Conservation (phyloP, 768 basidiomycete species). For the Lactarius trivialis region DNA sequence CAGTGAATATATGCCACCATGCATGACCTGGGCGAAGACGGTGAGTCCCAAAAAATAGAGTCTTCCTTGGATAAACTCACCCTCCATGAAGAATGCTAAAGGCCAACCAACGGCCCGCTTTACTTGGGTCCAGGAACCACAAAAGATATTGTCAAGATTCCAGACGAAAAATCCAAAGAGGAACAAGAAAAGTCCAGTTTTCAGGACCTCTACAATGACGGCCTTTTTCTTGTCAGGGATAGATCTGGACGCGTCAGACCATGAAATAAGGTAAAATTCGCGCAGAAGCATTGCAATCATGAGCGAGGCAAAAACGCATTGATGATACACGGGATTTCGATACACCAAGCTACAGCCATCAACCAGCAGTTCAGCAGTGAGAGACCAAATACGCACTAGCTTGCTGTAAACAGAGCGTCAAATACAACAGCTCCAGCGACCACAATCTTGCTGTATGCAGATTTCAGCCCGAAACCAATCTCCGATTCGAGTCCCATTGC, state of each 20-base stretch:
- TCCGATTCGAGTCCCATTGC: constrained; percentile 54
- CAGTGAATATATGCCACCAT: constrained; percentile 71
- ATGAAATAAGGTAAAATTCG: constrained; percentile 45
- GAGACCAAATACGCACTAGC: constrained; percentile 49
- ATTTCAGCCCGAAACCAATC: constrained; percentile 42
- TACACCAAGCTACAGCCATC: constrained; percentile 43
- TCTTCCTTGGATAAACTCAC: constrained; percentile 26
- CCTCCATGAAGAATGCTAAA: constrained; percentile 58
- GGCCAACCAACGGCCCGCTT: constrained; percentile 59
- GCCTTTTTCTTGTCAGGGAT: constrained; percentile 40
- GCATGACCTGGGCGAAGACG: constrained; percentile 45
- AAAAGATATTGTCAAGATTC: constrained; percentile 80
- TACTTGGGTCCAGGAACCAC: constrained; percentile 48
- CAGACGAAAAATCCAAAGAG: constrained; percentile 62
- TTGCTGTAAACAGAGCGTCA: constrained; percentile 58
- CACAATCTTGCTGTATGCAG: constrained; percentile 35
- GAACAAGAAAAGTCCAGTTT: constrained; percentile 50
- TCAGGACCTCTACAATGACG: constrained; percentile 41
- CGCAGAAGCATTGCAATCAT: constrained; percentile 45
- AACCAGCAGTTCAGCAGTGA: neutral
- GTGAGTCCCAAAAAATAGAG: constrained; percentile 1
- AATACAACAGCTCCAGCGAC: constrained; percentile 39
- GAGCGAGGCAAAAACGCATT: constrained; percentile 60
- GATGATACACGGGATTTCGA: constrained; percentile 77
- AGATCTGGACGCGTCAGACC: constrained; percentile 34